A percentile compares a stretch with the other conserved stretches of the same genome.
Conservation (phyloP, 2,329 filamentous ascomycete genomes). For the Hypoxylon sp. region DNA sequence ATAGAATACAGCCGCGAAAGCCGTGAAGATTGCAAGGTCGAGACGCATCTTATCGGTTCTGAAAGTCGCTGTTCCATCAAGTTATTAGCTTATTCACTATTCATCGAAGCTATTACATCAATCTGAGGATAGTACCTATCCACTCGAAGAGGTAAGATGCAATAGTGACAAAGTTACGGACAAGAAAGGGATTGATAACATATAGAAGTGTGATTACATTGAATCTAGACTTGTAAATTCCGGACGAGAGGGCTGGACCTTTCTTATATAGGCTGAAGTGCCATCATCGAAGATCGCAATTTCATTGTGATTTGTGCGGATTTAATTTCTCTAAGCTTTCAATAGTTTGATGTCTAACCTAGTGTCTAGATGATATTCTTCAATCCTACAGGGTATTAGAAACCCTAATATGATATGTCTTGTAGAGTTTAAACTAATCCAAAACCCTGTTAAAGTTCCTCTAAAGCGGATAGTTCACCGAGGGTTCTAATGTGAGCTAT, state of each 20-base stretch:
- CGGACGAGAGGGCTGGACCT: too few species aligned
- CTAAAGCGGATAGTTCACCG: too few species aligned
- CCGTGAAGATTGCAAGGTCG: background rate
- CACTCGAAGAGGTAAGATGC: too few species aligned
- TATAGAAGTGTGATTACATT: background rate
- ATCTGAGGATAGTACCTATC: too few species aligned
- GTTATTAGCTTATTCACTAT: background rate
- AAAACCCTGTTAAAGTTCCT: background rate
- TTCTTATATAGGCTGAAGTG: too few species aligned
- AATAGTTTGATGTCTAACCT: background rate
- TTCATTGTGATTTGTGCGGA: background rate
- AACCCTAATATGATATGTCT: background rate
- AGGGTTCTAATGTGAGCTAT: too few species aligned
- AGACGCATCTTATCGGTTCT: conserved; percentile 30
- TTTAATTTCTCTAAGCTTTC: background rate
- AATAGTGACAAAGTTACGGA: too few species aligned
- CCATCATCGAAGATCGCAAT: too few species aligned
- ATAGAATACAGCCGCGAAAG: conserved; percentile 1
- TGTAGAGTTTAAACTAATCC: background rate
- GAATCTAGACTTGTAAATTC: background rate
- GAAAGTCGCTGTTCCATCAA: background rate
- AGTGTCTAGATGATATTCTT: background rate
- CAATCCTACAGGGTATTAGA: background rate
- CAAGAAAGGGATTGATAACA: too few species aligned
- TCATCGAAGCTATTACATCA: background rate